Conservation (phyloP, 2,329 filamentous ascomycete genomes). For the Alternaria tenuissima region DNA sequence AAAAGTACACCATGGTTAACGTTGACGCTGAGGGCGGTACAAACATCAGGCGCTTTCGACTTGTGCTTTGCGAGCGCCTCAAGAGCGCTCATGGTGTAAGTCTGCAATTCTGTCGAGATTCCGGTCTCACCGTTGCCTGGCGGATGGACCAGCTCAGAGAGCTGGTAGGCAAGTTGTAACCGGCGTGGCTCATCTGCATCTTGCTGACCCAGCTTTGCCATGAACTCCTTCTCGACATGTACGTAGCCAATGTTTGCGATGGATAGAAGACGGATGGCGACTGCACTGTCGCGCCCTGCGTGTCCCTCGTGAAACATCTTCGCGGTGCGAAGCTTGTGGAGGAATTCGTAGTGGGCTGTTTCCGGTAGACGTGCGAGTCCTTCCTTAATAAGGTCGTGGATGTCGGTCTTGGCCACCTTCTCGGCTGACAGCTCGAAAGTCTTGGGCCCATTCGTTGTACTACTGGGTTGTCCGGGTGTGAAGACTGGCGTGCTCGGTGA, state of each 20-base stretch:
- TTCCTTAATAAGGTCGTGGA: slow-evolving; percentile 54
- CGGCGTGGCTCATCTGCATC: slow-evolving; percentile 89
- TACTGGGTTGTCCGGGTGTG: slow-evolving; percentile 46
- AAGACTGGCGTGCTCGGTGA: slow-evolving; percentile 59
- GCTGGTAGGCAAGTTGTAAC: slow-evolving; percentile 88
- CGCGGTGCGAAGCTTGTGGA: slow-evolving; percentile 84
- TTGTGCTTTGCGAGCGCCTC: slow-evolving; percentile 86
- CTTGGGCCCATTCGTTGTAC: slow-evolving; percentile 45
- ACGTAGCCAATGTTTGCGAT: slow-evolving; percentile 93
- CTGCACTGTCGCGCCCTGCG: slow-evolving; percentile 74
- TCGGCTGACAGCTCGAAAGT: slow-evolving; percentile 68
- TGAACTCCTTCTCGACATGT: slow-evolving; percentile 80
- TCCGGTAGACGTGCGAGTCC: slow-evolving; percentile 69
- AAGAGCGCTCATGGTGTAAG: slow-evolving; percentile 79
- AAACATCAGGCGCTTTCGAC: slow-evolving; percentile 79
- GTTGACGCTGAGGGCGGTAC: slow-evolving; percentile 90
- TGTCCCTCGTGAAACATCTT: slow-evolving; percentile 75
- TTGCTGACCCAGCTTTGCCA: slow-evolving; percentile 83
- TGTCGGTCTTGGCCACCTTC: slow-evolving; percentile 53
- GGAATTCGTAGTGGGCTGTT: slow-evolving; percentile 80
- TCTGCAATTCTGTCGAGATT: slow-evolving; percentile 80
- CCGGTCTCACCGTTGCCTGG: slow-evolving; percentile 72
- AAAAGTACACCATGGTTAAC: slow-evolving; percentile 96
- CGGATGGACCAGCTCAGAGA: slow-evolving; percentile 90
- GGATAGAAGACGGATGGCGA: slow-evolving; percentile 83